A percentile compares a stretch with the other conserved stretches of the same genome.
Evolutionary conservation across 2,329 filamentous ascomycete species (phyloP).

Genomic region (Fusarium sp.): DNA sequence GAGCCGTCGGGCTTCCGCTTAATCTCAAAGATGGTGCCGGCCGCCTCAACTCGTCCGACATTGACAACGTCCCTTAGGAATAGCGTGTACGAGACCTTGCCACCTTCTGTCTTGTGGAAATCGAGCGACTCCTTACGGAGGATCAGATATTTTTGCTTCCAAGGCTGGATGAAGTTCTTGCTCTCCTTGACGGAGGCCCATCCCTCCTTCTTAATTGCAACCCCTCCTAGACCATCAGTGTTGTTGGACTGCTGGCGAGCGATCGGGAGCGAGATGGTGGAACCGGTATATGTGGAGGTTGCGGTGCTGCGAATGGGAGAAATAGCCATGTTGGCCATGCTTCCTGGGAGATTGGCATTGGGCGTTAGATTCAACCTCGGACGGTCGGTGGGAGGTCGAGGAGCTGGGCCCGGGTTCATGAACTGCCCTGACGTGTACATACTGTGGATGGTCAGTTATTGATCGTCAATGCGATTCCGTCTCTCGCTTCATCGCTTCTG

Average conservation of each 20-base stretch:
- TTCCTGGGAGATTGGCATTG: conserved; percentile 78
- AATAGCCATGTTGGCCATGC: conserved; percentile 82
- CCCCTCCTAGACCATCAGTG: conserved; percentile 73
- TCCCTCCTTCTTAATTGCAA: conserved; percentile 83
- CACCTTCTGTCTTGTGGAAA: conserved; percentile 91
- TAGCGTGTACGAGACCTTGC: conserved; percentile 88
- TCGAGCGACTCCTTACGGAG: conserved; percentile 93
- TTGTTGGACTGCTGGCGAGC: conserved; percentile 71
- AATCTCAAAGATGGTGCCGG: conserved; percentile 94
- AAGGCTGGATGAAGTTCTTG: conserved; percentile 82
- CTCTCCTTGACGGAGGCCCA: conserved; percentile 92
- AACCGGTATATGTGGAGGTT: conserved; percentile 61
- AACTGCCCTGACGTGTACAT: conserved; percentile 76
- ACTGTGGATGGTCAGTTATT: conserved; percentile 51
- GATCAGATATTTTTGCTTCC: conserved; percentile 93
- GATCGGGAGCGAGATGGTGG: conserved; percentile 77
- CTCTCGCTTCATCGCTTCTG: conserved; percentile 3
- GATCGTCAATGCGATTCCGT: not conserved
- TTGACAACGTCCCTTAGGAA: conserved; percentile 88
- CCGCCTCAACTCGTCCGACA: conserved; percentile 90
- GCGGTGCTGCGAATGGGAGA: conserved; percentile 76
- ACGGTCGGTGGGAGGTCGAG: conserved; percentile 86
- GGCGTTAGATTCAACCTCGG: conserved; percentile 85
- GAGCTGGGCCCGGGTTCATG: conserved; percentile 97
- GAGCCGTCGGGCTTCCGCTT: conserved; percentile 77